Base-by-base conservation (phyloP, 2,329 filamentous ascomycete species). In the Neocucurbitaria cava region DNA sequence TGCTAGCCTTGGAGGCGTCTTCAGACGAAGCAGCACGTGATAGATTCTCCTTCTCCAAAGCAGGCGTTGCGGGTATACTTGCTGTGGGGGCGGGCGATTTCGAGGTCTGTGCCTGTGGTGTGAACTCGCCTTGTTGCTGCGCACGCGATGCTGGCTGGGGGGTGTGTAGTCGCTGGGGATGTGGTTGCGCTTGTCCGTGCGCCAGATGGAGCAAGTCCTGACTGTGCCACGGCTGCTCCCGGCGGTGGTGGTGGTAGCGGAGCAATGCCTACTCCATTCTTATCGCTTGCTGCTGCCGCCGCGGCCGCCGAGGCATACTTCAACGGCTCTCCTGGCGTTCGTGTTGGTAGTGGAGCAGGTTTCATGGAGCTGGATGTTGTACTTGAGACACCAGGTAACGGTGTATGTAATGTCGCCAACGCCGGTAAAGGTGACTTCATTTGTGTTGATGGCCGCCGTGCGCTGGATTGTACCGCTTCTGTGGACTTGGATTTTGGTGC, bases 281-380 rank as follows among this genome's bases (percentile, higher is more conserved):
- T 93, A 78, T 96, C 92, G 74, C 87, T 92, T 41, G 93, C 92
- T 1, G 95, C 94, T 0, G 94, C 95, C 0, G 95, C 95, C 0
- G 95, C 95, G 0, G 95, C 95, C 0, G 95, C 95, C 33, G 95
- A 98, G 40, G 95, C 95, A 74, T 99, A 99, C 78, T 98, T 98
- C 63, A 99, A 82, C 1, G 90, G 91, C 75, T 98, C 94, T 43
- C 92, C 92, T 3, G 92, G 90, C 6, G 91, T 88, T 74, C 94
- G 87, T 54, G 90, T 87, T 1, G 95, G 95, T 66, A 93, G 79
- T 17, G 92, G 88, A 17, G 95, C 95, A 11, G 95, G 94, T 80
- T 98, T 99, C 94, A 98, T 98, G 48, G 83, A 80, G 48, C 82
- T 82, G 48, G 82, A 82, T 52, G 83, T 79, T 46, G 83, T 77